A percentile compares a stretch with the other conserved stretches of the same genome.
These are phyloP conservation scores for Albugo candida DNA, from an alignment of 352 stramenopile genomes.

Conservation along the genomic window DNA sequence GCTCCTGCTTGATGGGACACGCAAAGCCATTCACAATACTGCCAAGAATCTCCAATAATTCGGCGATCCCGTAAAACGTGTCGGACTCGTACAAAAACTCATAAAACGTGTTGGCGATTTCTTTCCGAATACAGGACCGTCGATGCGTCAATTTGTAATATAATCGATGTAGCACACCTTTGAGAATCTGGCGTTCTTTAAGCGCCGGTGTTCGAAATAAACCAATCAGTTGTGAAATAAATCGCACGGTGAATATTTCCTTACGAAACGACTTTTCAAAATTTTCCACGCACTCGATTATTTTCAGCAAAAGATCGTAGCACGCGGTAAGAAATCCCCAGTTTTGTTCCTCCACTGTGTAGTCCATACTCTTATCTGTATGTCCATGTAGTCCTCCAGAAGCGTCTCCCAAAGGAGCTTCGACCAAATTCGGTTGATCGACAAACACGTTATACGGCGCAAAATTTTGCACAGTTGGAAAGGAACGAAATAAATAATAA, in stretches of 20 bases:
- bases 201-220: constrained; percentile 12
- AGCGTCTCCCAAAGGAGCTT: neutral
- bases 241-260: constrained; percentile 10
- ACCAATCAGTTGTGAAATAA: constrained; percentile 8
- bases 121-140: constrained; percentile 8
- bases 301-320: constrained; percentile 8
- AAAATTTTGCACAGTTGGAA: neutral
- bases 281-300: constrained; percentile 10
- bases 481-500: neutral
- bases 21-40: constrained; percentile 20
- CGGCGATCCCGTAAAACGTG: constrained; percentile 13
- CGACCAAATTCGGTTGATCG: constrained; percentile 24
- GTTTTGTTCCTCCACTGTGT: constrained; percentile 19
- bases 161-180: constrained; percentile 10
- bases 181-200: constrained; percentile 15
- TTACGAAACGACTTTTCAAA: constrained; percentile 10
- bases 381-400: constrained; percentile 6
- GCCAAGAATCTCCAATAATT: constrained; percentile 14
- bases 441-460: constrained; percentile 68
- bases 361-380: constrained; percentile 72
- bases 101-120: constrained; percentile 13
- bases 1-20: constrained; percentile 14
- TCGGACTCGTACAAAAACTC: constrained; percentile 14
- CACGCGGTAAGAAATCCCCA: constrained; percentile 6
- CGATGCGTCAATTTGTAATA: constrained; percentile 17